A percentile compares a stretch with the other conserved stretches of the same genome.
These are phyloP conservation scores for Arthrobotrys entomopaga DNA, from an alignment of 2,329 filamentous ascomycete genomes.

Conservation along the genomic window DNA sequence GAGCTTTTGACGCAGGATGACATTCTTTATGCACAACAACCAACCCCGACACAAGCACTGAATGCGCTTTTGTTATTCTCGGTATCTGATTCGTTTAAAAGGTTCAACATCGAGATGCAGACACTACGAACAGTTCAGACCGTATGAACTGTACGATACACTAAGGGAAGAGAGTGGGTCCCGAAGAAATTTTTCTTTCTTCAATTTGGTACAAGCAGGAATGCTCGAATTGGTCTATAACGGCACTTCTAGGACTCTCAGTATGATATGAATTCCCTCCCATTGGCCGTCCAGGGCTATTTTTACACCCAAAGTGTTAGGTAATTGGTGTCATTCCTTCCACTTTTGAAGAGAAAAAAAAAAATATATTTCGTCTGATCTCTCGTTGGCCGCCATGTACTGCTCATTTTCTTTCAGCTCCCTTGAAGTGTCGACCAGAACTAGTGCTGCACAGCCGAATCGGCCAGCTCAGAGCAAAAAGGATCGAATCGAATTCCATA, in stretches of 20 bases:
- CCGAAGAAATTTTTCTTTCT: slow-evolving; percentile 27
- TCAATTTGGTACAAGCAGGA: slow-evolving; percentile 17
- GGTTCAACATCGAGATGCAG: slow-evolving; percentile 33
- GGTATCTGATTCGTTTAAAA: slow-evolving; percentile 46
- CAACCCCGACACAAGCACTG: slow-evolving; percentile 43
- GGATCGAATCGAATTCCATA: neutral
- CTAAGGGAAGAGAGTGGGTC: slow-evolving; percentile 42
- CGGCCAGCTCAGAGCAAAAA: slow-evolving; percentile 29
- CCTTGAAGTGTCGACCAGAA: neutral
- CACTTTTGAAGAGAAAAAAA: slow-evolving; percentile 1
- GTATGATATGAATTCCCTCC: slow-evolving; percentile 40
- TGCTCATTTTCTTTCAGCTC: slow-evolving; percentile 25
- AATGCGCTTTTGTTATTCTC: slow-evolving; percentile 52
- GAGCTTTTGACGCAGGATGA: slow-evolving; percentile 46
- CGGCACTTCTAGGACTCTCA: too few species aligned
- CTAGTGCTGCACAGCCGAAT: slow-evolving; percentile 34
- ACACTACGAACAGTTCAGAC: slow-evolving; percentile 51
- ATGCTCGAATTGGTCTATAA: slow-evolving; percentile 16
- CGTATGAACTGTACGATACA: slow-evolving; percentile 49
- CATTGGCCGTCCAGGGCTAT: slow-evolving; percentile 42
- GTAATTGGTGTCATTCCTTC: slow-evolving; percentile 5
- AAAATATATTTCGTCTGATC: slow-evolving; percentile 47
- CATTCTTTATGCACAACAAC: slow-evolving; percentile 54
- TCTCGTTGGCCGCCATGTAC: slow-evolving; percentile 25
- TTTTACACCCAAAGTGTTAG: slow-evolving; percentile 36